These are phyloP conservation scores for Pleurotus sapidus DNA, from an alignment of 768 basidiomycete genomes.

Conservation along the genomic window DNA sequence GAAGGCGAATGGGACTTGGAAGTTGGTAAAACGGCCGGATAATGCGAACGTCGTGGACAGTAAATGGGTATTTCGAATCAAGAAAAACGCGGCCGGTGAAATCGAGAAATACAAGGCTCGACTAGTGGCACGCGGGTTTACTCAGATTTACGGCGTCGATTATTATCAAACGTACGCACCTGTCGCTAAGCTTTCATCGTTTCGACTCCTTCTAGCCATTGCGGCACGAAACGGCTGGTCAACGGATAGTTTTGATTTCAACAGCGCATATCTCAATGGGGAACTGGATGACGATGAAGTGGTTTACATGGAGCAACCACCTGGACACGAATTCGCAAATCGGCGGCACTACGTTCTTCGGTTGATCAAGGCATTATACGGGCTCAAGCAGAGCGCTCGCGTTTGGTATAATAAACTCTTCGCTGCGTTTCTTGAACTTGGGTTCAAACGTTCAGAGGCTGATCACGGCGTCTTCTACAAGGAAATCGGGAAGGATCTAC, in stretches of 20 bases:
- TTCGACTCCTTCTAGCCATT: conserved; percentile 1
- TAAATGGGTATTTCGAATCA: conserved; percentile 5
- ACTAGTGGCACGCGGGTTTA: conserved; percentile 4
- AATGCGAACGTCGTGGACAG: neutral
- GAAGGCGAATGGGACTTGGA: conserved; percentile 6
- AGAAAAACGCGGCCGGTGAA: conserved; percentile 1
- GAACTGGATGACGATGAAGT: neutral
- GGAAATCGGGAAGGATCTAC: conserved; percentile 12
- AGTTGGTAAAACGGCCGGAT: neutral
- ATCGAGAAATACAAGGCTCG: neutral
- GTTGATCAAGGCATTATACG: conserved; percentile 2
- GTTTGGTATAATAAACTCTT: neutral
- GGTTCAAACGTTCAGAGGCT: conserved; percentile 14
- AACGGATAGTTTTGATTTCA: neutral
- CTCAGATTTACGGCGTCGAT: conserved; percentile 5
- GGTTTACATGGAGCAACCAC: conserved; percentile 12
- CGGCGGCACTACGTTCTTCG: neutral
- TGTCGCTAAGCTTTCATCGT: neutral
- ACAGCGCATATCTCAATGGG: conserved; percentile 5
- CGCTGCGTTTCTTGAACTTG: neutral
- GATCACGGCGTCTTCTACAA: conserved; percentile 24
- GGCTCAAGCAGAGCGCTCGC: conserved; percentile 3
- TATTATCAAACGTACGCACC: conserved; percentile 7
- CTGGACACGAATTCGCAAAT: neutral
- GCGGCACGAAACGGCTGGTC: conserved; percentile 4